Percentiles rank a stretch among this genome's conserved stretches.
phyloP scores from a whole-genome alignment of 2,329 filamentous ascomycete species.

The Colletotrichum costaricense region DNA sequence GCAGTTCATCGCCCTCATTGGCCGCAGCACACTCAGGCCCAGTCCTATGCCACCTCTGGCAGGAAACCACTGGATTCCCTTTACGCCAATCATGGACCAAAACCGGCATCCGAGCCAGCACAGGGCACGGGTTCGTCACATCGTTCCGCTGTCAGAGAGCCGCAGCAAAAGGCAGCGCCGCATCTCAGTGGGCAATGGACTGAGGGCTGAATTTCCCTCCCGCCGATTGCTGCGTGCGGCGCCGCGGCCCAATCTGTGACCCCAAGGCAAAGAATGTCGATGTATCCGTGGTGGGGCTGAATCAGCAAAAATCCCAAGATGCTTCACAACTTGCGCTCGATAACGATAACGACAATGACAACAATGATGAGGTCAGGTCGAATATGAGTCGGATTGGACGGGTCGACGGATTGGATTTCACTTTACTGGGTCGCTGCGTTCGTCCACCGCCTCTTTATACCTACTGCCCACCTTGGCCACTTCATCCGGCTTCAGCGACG shows the following conservation, averaged over 20 bases:
- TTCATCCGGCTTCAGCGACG: slow-evolving; percentile 35
- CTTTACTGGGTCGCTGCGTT: slow-evolving; percentile 10
- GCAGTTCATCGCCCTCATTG: slow-evolving; percentile 23
- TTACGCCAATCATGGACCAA: slow-evolving; percentile 36
- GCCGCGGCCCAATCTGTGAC: slow-evolving; percentile 17
- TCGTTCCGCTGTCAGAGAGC: slow-evolving; percentile 25
- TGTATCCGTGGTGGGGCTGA: slow-evolving; percentile 26
- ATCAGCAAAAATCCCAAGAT: not conserved
- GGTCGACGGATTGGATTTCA: not conserved
- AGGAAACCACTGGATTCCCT: slow-evolving; percentile 30
- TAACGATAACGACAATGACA: not conserved
- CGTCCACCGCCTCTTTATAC: slow-evolving; percentile 36
- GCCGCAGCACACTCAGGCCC: slow-evolving; percentile 14
- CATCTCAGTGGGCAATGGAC: slow-evolving; percentile 13
- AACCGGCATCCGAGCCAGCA: slow-evolving; percentile 31
- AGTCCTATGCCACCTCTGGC: slow-evolving; percentile 10
- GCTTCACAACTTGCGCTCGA: not conserved
- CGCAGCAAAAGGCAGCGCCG: slow-evolving; percentile 29
- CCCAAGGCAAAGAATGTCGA: slow-evolving; percentile 4
- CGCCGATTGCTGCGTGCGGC: slow-evolving; percentile 3
- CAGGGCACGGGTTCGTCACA: slow-evolving; percentile 38
- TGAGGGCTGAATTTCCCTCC: slow-evolving; percentile 1
- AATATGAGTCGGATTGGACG: not conserved
- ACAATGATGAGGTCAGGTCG: not conserved
- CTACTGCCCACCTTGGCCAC: slow-evolving; percentile 1